phyloP scores from a whole-genome alignment of 1,284 basidiomycete genomes.

The Sporisorium iseilematis-ciliati region DNA sequence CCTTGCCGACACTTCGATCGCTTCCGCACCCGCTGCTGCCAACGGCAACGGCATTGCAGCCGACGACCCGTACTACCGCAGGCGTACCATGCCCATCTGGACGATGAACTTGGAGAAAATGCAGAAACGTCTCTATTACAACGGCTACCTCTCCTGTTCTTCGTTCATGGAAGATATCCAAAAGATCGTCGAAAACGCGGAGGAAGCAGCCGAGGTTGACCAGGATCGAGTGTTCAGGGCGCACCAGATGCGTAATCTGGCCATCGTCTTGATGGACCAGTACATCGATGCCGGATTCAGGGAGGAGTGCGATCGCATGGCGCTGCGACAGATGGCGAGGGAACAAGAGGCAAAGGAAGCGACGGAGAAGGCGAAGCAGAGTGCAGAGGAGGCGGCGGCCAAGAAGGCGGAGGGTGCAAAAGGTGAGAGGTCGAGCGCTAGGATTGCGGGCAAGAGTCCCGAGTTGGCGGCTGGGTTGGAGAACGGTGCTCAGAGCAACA shows the following conservation, averaged over 20 bases:
- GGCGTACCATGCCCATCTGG: constrained; percentile 63
- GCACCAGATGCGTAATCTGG: constrained; percentile 88
- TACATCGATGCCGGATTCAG: constrained; percentile 87
- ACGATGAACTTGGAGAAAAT: constrained; percentile 80
- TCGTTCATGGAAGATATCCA: constrained; percentile 89
- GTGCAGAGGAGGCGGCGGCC: constrained; percentile 52
- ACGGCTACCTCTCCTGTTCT: constrained; percentile 86
- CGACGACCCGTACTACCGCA: constrained; percentile 37
- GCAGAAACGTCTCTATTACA: constrained; percentile 85
- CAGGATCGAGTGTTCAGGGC: constrained; percentile 81
- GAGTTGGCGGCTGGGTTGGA: constrained; percentile 71
- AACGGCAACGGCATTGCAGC: constrained; percentile 8
- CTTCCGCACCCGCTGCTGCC: constrained; percentile 10
- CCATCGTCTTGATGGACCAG: constrained; percentile 83
- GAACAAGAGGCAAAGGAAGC: constrained; percentile 71
- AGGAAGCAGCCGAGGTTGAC: constrained; percentile 75
- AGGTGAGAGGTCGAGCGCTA: constrained; percentile 71
- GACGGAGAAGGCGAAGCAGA: constrained; percentile 73
- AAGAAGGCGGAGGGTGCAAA: constrained; percentile 43
- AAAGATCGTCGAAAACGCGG: constrained; percentile 90
- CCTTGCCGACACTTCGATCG: constrained; percentile 15
- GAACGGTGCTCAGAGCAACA: constrained; percentile 43
- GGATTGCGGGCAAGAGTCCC: constrained; percentile 79
- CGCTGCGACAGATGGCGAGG: constrained; percentile 80
- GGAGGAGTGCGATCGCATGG: constrained; percentile 89